phyloP scores from a whole-genome alignment of 305 asterid species.

The Fraxinus nigra region DNA sequence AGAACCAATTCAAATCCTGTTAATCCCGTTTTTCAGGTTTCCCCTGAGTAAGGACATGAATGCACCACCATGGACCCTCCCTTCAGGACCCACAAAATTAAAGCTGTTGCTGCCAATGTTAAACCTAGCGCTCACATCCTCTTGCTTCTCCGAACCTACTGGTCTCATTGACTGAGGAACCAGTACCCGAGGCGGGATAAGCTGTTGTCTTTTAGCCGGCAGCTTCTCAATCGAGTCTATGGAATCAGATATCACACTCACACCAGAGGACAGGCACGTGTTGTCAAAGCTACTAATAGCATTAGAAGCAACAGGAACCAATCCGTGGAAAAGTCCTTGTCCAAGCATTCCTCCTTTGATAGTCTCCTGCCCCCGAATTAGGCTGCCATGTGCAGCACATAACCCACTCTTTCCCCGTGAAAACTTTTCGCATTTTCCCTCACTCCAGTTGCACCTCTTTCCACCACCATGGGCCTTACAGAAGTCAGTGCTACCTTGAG shows the following conservation, averaged over 20 bases:
- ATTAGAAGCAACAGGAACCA: conserved; percentile 47
- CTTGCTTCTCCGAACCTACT: conserved; percentile 39
- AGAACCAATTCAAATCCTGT: conserved; percentile 34
- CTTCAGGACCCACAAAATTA: conserved; percentile 63
- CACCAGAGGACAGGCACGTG: conserved; percentile 47
- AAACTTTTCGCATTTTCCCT: conserved; percentile 79
- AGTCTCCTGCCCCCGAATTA: conserved; percentile 51
- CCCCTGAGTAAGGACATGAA: conserved; percentile 77
- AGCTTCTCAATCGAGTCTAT: conserved; percentile 34
- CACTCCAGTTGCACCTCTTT: conserved; percentile 81
- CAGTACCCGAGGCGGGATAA: conserved; percentile 84
- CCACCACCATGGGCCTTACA: conserved; percentile 98
- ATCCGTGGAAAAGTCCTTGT: conserved; percentile 72
- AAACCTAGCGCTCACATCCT: conserved; percentile 33
- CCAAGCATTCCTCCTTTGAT: conserved; percentile 60
- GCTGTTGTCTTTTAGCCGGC: conserved; percentile 53
- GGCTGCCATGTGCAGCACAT: conserved; percentile 83
- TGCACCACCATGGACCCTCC: conserved; percentile 96
- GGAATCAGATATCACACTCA: conserved; percentile 57
- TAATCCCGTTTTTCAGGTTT: conserved; percentile 48
- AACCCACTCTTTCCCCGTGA: conserved; percentile 85
- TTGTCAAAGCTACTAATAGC: conserved; percentile 30
- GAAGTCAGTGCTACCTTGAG: conserved; percentile 92
- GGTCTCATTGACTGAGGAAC: conserved; percentile 86
- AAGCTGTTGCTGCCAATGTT: conserved; percentile 25